Base-by-base conservation (phyloP, 306 rosid genomes). In the Quercus rubra region DNA sequence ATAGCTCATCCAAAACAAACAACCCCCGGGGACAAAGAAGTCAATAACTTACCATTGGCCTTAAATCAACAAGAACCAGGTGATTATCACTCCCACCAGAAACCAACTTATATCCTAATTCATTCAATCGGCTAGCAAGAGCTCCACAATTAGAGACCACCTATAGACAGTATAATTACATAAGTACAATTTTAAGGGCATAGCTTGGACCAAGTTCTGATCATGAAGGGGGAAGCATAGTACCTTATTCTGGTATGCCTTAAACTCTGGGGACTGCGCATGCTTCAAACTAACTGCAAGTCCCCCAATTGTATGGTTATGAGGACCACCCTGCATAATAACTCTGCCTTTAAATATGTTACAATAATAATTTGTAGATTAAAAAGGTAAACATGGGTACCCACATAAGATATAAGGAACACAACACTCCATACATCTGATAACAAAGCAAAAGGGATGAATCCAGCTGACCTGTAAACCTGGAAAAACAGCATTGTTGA, bases 41-140 rank as follows among this genome's bases (percentile, higher is more conserved):
- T 70, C 55, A 69, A 64, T 85, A 77, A 84, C 90, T 88, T 92
- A 95, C 99, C 27, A 90, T 82, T 38, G 98, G 97, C 83, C 99
- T 90, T 58, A 95, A 85, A 85, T 95, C 99, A 17, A 95, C 94
- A 82, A 95, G 99, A 85, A 88, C 96, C 78, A 95, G 83, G 78
- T 92, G 99, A 85, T 95, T 95, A 80, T 92, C 97, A 73, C 91
- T 95, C 58, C 98, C 99, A 74, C 97, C 99, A 81, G 99, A 95
- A 83, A 95, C 97, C 79, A 95, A 86, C 84, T 85, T 92, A 85
- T 92, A 90, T 23, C 92, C 97, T 11, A 85, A 90, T 76, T 90
- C 91, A 1, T 64, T 74, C 71, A 95, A 86, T 81, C 91, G 89
- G 57, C 70, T 76, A 2, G 97, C 97, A 77, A 92, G 97, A 87